A percentile compares a stretch with the other conserved stretches of the same genome.
These are phyloP conservation scores for Dactylorhiza incarnata DNA, from an alignment of 106 monocot species.

Conservation along the genomic window DNA sequence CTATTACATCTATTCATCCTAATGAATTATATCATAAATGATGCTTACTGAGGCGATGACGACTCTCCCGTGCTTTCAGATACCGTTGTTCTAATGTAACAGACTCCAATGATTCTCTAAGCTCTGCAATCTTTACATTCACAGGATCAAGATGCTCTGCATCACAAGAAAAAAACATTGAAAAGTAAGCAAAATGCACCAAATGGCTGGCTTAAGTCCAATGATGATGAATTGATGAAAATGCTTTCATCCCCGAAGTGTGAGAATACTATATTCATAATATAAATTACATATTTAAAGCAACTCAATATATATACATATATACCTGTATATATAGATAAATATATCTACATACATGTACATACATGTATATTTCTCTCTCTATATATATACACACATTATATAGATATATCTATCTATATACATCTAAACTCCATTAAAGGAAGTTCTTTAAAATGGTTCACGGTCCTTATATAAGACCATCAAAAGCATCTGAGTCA, in stretches of 20 bases:
- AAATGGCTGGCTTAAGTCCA: not conserved
- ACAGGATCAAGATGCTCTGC: slow-evolving; percentile 94
- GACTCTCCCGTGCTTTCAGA: slow-evolving; percentile 84
- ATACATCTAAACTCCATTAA: no score
- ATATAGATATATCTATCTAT: no score
- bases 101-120: slow-evolving; percentile 92
- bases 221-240: not conserved
- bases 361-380: no score
- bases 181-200: not conserved
- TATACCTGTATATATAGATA: no score
- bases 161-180: not conserved
- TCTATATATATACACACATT: no score
- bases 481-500: no score
- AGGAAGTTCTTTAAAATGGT: no score
- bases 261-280: not conserved
- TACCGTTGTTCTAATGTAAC: slow-evolving; percentile 84
- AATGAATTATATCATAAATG: not conserved
- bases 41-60: slow-evolving; percentile 87
- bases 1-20: not conserved
- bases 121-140: slow-evolving; percentile 94
- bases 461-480: no score
- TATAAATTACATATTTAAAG: not conserved
- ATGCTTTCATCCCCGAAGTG: not conserved
- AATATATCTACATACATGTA: no score
- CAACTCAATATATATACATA: not conserved